Conservation (phyloP, 2,329 filamentous ascomycete species). For the Aspergillus proliferans region DNA sequence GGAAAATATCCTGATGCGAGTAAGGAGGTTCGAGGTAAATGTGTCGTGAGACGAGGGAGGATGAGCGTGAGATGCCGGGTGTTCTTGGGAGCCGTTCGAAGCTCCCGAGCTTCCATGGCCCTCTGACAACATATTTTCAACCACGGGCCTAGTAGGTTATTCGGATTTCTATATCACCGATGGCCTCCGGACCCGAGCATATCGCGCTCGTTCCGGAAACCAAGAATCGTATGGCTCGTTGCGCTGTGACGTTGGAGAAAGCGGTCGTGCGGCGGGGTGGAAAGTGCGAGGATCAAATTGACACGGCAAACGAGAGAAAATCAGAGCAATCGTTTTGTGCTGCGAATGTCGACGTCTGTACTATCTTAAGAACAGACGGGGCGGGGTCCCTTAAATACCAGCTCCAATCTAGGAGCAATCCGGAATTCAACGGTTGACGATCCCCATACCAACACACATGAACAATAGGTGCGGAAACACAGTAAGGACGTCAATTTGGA, state of each 20-base stretch:
- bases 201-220: constrained; percentile 37
- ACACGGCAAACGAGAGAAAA: not conserved
- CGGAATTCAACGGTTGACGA: constrained; percentile 18
- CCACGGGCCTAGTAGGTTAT: constrained; percentile 31
- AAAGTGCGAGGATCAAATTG: constrained; percentile 8
- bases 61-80: constrained; percentile 19
- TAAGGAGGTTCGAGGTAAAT: constrained; percentile 24
- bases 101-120: constrained; percentile 33
- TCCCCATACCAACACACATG: constrained; percentile 14
- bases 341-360: constrained; percentile 3
- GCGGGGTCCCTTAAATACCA: constrained; percentile 21
- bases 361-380: constrained; percentile 26
- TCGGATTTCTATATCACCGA: constrained; percentile 29
- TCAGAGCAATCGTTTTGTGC: not conserved
- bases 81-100: constrained; percentile 25
- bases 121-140: constrained; percentile 42
- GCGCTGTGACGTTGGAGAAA: constrained; percentile 5
- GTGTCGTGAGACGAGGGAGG: constrained; percentile 22
- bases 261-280: not conserved
- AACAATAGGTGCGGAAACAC: constrained; percentile 1
- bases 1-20: constrained; percentile 37
- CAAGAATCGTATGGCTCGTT: constrained; percentile 11
- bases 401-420: constrained; percentile 22
- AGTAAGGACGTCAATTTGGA: not conserved
- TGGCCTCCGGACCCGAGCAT: constrained; percentile 38